phyloP scores from a whole-genome alignment of 2,329 filamentous ascomycete species.

The Paracoccidioides lutzii region DNA sequence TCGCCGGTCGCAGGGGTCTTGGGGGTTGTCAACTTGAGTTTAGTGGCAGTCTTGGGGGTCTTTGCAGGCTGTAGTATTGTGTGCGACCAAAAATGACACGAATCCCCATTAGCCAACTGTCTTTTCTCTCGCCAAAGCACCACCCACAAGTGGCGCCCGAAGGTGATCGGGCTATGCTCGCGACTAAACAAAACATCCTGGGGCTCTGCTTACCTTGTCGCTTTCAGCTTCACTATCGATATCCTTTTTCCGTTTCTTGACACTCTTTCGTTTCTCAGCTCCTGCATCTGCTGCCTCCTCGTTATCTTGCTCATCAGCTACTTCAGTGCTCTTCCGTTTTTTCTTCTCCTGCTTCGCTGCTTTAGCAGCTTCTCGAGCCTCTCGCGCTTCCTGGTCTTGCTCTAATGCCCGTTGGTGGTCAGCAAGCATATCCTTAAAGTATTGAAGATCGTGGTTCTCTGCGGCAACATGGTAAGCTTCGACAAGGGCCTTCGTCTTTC shows the following conservation, averaged over 20 bases:
- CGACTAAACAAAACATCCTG: neutral
- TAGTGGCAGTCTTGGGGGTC: constrained; percentile 51
- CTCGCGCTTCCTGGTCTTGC: constrained; percentile 50
- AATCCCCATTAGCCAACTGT: constrained; percentile 7
- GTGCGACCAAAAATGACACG: constrained; percentile 5
- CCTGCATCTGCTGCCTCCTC: constrained; percentile 41
- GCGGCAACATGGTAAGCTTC: constrained; percentile 69
- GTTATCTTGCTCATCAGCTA: constrained; percentile 40
- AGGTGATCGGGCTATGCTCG: neutral
- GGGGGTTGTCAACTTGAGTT: constrained; percentile 40
- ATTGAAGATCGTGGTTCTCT: constrained; percentile 60
- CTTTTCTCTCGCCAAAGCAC: constrained; percentile 1
- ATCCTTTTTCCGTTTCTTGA: constrained; percentile 73
- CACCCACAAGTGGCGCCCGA: neutral
- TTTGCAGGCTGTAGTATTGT: constrained; percentile 42
- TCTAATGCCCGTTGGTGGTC: constrained; percentile 45
- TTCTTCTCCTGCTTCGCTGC: constrained; percentile 41
- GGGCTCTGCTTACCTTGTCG: constrained; percentile 46
- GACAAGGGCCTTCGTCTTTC: constrained; percentile 69
- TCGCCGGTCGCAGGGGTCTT: constrained; percentile 44
- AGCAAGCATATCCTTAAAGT: constrained; percentile 69
- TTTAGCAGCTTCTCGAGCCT: constrained; percentile 50
- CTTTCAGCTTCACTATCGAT: constrained; percentile 55
- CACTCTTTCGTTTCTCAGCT: constrained; percentile 42
- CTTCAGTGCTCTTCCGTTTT: constrained; percentile 34